phyloP scores from a whole-genome alignment of 2,329 filamentous ascomycete species.

The Fusarium xyrophilum region DNA sequence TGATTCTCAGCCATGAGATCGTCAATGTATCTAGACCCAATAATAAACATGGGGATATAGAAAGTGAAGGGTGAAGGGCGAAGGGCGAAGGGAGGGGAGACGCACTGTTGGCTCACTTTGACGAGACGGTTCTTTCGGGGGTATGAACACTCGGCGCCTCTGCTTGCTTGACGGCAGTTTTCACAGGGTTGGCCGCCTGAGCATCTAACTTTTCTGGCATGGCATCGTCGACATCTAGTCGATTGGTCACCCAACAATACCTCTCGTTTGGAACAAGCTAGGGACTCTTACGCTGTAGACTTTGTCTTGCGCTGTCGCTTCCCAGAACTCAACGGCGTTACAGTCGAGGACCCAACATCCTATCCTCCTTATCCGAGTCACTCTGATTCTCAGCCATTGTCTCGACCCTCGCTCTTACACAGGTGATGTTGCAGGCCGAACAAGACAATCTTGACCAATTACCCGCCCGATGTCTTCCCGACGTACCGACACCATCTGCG shows the following conservation, averaged over 20 bases:
- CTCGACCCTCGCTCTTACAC: neutral
- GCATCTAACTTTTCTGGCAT: conserved; percentile 46
- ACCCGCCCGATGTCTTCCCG: conserved; percentile 6
- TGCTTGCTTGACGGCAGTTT: conserved; percentile 44
- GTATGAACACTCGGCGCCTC: conserved; percentile 44
- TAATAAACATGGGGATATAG: neutral
- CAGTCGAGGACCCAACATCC: conserved; percentile 16
- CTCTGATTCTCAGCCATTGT: neutral
- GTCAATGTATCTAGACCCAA: conserved; percentile 36
- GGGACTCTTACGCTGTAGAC: conserved; percentile 35
- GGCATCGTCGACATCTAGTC: conserved; percentile 44
- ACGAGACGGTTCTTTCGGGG: conserved; percentile 45
- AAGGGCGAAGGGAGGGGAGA: accelerated
- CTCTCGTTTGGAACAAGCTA: neutral
- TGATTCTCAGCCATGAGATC: conserved; percentile 47
- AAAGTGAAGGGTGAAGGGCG: accelerated
- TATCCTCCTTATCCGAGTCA: conserved; percentile 37
- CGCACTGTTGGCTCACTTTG: conserved; percentile 45
- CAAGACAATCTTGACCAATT: neutral
- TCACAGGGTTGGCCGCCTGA: conserved; percentile 46
- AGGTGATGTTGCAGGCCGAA: neutral
- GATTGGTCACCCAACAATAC: neutral
- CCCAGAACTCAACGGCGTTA: conserved; percentile 11
- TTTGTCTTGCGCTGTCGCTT: conserved; percentile 37
- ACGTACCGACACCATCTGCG: neutral